Percentiles rank a stretch among this genome's conserved stretches.
Conservation (phyloP, 352 stramenopile species). For the Phytophthora sansomeana region DNA sequence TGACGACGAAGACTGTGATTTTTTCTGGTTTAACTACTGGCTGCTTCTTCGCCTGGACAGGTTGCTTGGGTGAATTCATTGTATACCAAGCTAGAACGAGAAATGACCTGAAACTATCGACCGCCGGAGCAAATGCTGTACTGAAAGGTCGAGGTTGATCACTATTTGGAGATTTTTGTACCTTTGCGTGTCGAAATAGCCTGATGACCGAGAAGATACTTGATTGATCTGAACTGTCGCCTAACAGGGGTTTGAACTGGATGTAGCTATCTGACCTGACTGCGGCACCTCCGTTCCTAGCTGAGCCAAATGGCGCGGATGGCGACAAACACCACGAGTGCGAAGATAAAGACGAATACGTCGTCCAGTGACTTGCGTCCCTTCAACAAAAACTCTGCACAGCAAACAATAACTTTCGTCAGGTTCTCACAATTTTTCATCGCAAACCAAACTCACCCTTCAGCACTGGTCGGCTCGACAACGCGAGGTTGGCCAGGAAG, state of each 20-base stretch:
- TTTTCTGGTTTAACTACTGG: conserved; percentile 3
- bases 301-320: conserved; percentile 53
- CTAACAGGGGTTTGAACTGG: conserved; percentile 7
- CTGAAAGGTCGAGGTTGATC: too few species aligned
- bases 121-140: too few species aligned
- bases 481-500: conserved; percentile 66
- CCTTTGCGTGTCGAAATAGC: too few species aligned
- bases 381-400: conserved; percentile 68
- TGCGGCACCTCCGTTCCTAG: conserved; percentile 11
- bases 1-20: conserved; percentile 70
- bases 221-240: conserved; percentile 18
- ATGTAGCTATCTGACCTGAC: conserved; percentile 12
- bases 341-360: conserved; percentile 80
- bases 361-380: conserved; percentile 77
- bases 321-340: conserved; percentile 58
- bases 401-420: conserved; percentile 3
- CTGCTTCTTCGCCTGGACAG: conserved; percentile 1
- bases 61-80: conserved; percentile 5
- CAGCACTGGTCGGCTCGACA: conserved; percentile 64
- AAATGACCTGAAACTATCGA: conserved; percentile 13
- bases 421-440: not conserved
- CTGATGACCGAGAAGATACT: not conserved
- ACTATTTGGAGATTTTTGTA: too few species aligned
- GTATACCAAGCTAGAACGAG: conserved; percentile 2
- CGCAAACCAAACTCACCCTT: conserved; percentile 51